A percentile compares a stretch with the other conserved stretches of the same genome.
These are phyloP conservation scores for Salix suchowensis DNA, from an alignment of 345 rosid species.

Conservation along the genomic window DNA sequence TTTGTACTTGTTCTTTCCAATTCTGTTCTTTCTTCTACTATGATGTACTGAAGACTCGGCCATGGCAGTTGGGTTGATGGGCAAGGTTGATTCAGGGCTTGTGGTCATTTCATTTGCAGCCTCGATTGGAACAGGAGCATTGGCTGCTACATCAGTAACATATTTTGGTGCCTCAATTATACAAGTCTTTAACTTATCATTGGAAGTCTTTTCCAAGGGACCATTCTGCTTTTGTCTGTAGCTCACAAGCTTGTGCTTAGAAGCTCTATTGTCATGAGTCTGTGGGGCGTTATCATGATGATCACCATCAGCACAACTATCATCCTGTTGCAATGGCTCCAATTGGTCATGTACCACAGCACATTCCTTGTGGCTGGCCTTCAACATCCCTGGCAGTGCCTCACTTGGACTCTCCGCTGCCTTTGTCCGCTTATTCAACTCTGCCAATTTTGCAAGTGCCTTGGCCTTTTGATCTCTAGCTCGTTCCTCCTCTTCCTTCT, in stretches of 20 bases:
- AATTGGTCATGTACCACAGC: conserved; percentile 8
- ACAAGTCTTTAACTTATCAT: conserved; percentile 29
- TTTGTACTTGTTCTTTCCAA: conserved; percentile 56
- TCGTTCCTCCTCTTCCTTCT: conserved; percentile 88
- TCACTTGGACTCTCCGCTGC: conserved; percentile 40
- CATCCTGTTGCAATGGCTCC: conserved; percentile 27
- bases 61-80: conserved; percentile 29
- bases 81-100: conserved; percentile 33
- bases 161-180: conserved; percentile 29
- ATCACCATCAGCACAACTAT: conserved; percentile 27
- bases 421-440: conserved; percentile 69
- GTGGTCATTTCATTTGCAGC: conserved; percentile 31
- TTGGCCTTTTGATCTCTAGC: conserved; percentile 82
- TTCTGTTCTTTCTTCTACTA: conserved; percentile 55
- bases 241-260: conserved; percentile 54
- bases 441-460: conserved; percentile 79
- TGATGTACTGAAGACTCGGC: conserved; percentile 45
- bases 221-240: conserved; percentile 51
- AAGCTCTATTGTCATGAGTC: conserved; percentile 26
- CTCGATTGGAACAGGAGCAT: conserved; percentile 27
- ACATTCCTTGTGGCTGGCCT: neutral
- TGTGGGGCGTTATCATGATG: conserved; percentile 26
- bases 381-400: conserved; percentile 30
- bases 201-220: conserved; percentile 33
- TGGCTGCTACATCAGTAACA: conserved; percentile 25